phyloP scores from a whole-genome alignment of 768 basidiomycete species.

The Mycena vitilis region DNA sequence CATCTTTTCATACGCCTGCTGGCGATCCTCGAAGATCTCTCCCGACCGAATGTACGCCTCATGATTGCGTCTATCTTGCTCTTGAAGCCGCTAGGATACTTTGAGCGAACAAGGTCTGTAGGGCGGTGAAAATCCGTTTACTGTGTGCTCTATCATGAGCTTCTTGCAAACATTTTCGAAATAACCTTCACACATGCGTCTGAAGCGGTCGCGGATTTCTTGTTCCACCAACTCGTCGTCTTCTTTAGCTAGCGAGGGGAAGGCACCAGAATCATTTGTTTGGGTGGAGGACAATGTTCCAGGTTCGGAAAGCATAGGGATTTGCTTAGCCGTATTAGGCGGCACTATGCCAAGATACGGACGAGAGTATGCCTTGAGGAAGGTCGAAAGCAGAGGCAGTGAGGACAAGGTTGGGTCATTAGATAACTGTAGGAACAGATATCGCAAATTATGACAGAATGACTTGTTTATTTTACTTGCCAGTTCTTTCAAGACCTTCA shows the following conservation, averaged over 20 bases:
- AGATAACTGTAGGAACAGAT: constrained; percentile 68
- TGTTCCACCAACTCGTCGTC: constrained; percentile 84
- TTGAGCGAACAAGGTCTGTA: background rate
- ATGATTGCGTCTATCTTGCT: constrained; percentile 96
- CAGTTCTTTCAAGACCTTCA: constrained; percentile 86
- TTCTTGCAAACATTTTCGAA: constrained; percentile 94
- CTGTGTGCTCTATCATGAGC: constrained; percentile 90
- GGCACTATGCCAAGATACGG: constrained; percentile 87
- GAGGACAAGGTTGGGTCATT: constrained; percentile 90
- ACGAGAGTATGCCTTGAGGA: constrained; percentile 91
- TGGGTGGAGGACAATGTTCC: constrained; percentile 62
- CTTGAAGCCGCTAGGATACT: constrained; percentile 83
- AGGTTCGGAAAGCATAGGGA: constrained; percentile 63
- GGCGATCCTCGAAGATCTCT: constrained; percentile 98
- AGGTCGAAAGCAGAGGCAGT: constrained; percentile 89
- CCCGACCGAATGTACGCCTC: constrained; percentile 99
- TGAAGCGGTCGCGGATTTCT: constrained; percentile 89
- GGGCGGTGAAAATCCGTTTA: constrained; percentile 46
- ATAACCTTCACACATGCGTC: constrained; percentile 93
- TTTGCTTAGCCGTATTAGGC: constrained; percentile 65
- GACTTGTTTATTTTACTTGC: constrained; percentile 57
- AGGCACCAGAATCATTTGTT: constrained; percentile 46
- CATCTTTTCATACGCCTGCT: constrained; percentile 99
- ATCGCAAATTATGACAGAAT: constrained; percentile 26
- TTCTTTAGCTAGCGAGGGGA: constrained; percentile 58